These are phyloP conservation scores for Prunus fruticosa DNA, from an alignment of 306 rosid species.

Conservation along the genomic window DNA sequence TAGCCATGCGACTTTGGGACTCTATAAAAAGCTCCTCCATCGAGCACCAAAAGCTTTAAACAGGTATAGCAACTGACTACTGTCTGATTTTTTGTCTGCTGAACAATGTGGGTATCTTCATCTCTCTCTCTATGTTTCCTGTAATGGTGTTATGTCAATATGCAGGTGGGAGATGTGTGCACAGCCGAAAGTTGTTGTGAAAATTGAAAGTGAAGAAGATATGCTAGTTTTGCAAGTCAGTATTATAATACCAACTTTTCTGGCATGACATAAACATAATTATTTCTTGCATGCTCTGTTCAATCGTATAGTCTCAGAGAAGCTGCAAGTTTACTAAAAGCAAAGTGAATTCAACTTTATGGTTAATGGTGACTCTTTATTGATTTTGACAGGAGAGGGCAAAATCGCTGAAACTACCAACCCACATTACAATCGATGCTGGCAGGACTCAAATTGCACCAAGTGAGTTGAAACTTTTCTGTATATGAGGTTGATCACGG, in stretches of 20 bases:
- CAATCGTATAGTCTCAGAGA: background rate
- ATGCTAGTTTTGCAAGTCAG: slow-evolving; percentile 83
- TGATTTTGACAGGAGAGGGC: slow-evolving; percentile 64
- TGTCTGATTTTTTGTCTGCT: background rate
- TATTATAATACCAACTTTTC: background rate
- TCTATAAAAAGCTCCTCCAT: slow-evolving; percentile 74
- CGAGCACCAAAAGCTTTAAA: slow-evolving; percentile 87
- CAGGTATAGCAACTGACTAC: slow-evolving; percentile 36
- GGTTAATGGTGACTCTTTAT: background rate
- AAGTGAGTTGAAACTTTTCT: slow-evolving; percentile 49
- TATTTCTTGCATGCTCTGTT: background rate
- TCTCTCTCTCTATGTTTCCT: background rate
- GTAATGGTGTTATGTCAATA: slow-evolving; percentile 20
- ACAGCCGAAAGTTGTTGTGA: slow-evolving; percentile 92
- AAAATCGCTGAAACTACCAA: slow-evolving; percentile 73
- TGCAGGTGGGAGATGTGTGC: slow-evolving; percentile 97
- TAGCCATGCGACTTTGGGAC: slow-evolving; percentile 94
- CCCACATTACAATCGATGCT: slow-evolving; percentile 91
- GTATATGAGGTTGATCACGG: background rate
- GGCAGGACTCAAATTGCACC: slow-evolving; percentile 98
- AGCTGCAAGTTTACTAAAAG: background rate
- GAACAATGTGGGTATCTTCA: background rate
- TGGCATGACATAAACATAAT: background rate
- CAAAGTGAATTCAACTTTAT: background rate
- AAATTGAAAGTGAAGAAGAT: slow-evolving; percentile 90